These are phyloP conservation scores for Apiotrichum veenhuisii DNA, from an alignment of 1,284 basidiomycete genomes.

Conservation along the genomic window DNA sequence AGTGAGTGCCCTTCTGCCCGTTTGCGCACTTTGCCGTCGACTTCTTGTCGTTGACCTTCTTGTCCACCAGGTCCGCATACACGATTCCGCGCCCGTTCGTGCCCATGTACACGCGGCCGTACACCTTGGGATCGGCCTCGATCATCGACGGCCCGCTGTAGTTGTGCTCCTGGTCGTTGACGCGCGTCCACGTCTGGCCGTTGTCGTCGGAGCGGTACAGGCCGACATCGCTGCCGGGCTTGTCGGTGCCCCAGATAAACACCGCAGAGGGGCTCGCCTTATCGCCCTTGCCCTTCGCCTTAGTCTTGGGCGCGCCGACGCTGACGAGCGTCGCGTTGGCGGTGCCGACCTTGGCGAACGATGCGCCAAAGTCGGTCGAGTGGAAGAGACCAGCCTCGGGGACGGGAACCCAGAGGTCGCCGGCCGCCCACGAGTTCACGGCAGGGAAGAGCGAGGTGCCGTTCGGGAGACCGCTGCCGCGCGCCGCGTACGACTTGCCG, in stretches of 20 bases:
- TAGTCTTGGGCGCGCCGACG: neutral
- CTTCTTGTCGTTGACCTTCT: neutral
- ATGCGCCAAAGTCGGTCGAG: neutral
- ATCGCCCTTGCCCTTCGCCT: neutral
- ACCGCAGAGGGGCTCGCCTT: neutral
- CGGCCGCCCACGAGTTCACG: neutral
- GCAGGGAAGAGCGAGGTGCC: neutral
- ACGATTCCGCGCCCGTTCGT: neutral
- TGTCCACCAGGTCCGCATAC: neutral
- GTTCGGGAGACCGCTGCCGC: neutral
- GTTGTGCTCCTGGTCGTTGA: slow-evolving; percentile 1
- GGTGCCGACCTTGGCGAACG: neutral
- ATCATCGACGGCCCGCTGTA: neutral
- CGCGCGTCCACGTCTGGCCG: neutral
- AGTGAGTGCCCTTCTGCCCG: neutral
- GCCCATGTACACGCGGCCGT: neutral
- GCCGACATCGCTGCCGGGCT: neutral
- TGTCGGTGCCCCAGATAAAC: neutral
- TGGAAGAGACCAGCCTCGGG: neutral
- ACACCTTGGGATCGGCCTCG: neutral
- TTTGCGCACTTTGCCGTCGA: neutral
- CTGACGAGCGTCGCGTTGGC: neutral
- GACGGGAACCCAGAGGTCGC: neutral
- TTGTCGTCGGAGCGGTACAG: slow-evolving; percentile 1
- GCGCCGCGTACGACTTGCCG: neutral